phyloP scores from a whole-genome alignment of 192 early-diverging fungal species.

The Bifiguratus adelaidae region DNA sequence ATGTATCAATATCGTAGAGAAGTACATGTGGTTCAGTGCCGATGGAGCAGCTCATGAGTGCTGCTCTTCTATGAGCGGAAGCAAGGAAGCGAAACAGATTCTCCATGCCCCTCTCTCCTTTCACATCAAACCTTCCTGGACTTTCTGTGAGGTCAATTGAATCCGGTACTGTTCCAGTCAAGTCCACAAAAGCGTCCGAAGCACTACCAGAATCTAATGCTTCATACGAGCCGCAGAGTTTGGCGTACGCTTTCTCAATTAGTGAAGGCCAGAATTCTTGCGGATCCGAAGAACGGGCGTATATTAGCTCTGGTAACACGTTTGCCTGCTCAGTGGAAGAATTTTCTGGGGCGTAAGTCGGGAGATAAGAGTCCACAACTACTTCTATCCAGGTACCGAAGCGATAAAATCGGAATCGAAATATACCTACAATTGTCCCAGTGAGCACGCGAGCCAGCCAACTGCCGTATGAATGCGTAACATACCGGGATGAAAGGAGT shows the following conservation, averaged over 20 bases:
- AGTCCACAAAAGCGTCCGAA: constrained; percentile 23
- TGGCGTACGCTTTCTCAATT: constrained; percentile 41
- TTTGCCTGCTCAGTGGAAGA: neutral
- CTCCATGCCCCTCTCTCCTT: constrained; percentile 17
- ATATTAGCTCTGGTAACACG: constrained; percentile 18
- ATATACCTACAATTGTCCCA: constrained; percentile 15
- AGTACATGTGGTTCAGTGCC: no score
- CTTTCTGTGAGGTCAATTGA: constrained; percentile 14
- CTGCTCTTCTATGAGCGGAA: neutral
- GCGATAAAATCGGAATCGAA: constrained; percentile 31
- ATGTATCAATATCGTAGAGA: constrained; percentile 7
- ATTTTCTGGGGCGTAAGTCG: constrained; percentile 5
- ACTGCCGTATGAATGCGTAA: neutral
- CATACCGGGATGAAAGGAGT: constrained; percentile 10
- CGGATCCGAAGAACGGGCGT: constrained; percentile 26
- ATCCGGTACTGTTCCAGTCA: constrained; percentile 33
- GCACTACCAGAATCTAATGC: constrained; percentile 13
- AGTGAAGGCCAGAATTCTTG: constrained; percentile 35
- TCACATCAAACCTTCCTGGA: no score
- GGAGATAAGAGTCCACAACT: constrained; percentile 38
- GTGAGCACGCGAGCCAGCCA: no score
- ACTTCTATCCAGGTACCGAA: constrained; percentile 40
- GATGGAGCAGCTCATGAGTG: constrained; percentile 32
- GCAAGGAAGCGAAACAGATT: constrained; percentile 9
- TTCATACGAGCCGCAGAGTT: constrained; percentile 29